phyloP scores from a whole-genome alignment of 2,329 filamentous ascomycete species.

The Colletotrichum sp. region DNA sequence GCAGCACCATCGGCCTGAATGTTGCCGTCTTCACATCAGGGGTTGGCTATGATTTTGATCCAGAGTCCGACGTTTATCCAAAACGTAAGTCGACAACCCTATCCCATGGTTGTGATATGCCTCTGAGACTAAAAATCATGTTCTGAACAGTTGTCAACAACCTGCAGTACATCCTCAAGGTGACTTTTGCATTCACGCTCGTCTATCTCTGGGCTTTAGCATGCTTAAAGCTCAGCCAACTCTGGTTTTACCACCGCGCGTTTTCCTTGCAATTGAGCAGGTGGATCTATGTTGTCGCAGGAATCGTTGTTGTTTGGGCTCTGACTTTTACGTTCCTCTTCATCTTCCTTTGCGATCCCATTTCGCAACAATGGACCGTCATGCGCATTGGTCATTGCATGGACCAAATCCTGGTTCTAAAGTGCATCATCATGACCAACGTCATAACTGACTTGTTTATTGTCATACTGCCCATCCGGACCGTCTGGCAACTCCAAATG shows the following conservation, averaged over 20 bases:
- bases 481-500: slow-evolving; percentile 36
- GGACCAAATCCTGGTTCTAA: slow-evolving; percentile 24
- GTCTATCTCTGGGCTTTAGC: slow-evolving; percentile 26
- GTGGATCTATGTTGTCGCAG: slow-evolving; percentile 15
- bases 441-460: slow-evolving; percentile 40
- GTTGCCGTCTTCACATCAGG: slow-evolving; percentile 18
- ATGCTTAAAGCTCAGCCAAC: slow-evolving; percentile 22
- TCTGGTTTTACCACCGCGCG: slow-evolving; percentile 24
- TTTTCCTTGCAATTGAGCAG: slow-evolving; percentile 18
- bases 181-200: slow-evolving; percentile 23
- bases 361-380: slow-evolving; percentile 25
- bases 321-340: slow-evolving; percentile 23
- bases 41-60: slow-evolving; percentile 22
- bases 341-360: slow-evolving; percentile 26
- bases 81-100: slow-evolving; percentile 2
- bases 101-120: background rate
- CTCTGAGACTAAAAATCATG: background rate
- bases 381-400: slow-evolving; percentile 23
- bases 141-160: slow-evolving; percentile 14
- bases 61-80: slow-evolving; percentile 13
- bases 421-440: slow-evolving; percentile 31
- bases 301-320: slow-evolving; percentile 21
- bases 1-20: slow-evolving; percentile 18
- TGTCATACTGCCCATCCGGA: slow-evolving; percentile 37
- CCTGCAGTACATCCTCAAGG: slow-evolving; percentile 18